Base-by-base conservation (phyloP, 306 rosid genomes). In the Prinsepia uniflora region DNA sequence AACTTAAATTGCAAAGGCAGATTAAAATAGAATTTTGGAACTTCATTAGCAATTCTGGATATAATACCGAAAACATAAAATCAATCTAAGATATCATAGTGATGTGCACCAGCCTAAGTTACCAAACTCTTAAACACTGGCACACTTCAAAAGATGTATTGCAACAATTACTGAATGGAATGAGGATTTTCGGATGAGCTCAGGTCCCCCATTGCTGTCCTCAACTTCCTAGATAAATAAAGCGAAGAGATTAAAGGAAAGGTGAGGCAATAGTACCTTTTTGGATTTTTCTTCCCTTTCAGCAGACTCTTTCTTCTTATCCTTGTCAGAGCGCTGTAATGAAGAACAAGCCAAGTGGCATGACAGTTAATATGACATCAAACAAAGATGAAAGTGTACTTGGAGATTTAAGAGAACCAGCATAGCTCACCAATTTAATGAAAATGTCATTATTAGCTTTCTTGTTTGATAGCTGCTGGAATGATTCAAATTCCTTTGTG, bases 391-490 rank as follows among this genome's bases (percentile, higher is more conserved):
- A 67, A 63, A 7, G 4, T 22, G 7, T 68, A 44, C 17, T 7
- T 6, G 10, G 58, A 46, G 57, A 43, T 40, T 48, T 0, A 36
- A 15, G 48, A 15, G n/a, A 59, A 22, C 4, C 50, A 10, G 53
- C 36, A 24, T 46, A 17, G 41, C 76, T 80, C 70, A 91, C 99
- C 97, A 94, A 81, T 87, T 89, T 94, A 53, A 83, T 75, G 56
- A 94, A 94, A 65, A 91, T 72, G 2, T 94, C 99, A 65, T 82
- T 22, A 68, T 85, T 87, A 43, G 64, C 97, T 83, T 91, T 94
- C 84, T 94, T 94, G 96, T 76, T 84, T 71, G 99, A 94, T 46
- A 94, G 80, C 73, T 84, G 91, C 64, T 89, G 97, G 95, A 94
- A 76, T 58, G 96, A 75, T 71, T 84, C 95, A 87, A 94, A 94